phyloP scores from a whole-genome alignment of 305 asterid species.

The Fraxinus ornus region DNA sequence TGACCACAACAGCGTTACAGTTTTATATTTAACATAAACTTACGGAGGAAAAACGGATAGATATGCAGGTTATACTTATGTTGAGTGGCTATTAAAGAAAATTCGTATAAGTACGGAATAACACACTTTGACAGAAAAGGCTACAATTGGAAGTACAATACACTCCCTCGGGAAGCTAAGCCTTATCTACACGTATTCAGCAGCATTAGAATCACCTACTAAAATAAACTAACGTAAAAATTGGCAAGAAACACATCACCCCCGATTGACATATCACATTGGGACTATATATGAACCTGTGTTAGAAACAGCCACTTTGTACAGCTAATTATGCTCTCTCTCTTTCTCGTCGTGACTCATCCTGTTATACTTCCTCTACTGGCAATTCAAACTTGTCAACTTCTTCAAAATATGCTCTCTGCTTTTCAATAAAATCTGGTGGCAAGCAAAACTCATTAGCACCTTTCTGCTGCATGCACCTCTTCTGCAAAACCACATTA shows the following conservation, averaged over 20 bases:
- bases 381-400: constrained; percentile 70
- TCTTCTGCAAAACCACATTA: constrained; percentile 47
- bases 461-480: constrained; percentile 24
- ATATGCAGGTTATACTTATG: neutral
- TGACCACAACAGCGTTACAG: neutral
- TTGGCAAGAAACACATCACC: neutral
- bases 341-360: constrained; percentile 37
- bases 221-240: neutral
- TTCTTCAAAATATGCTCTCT: constrained; percentile 68
- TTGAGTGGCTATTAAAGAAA: neutral
- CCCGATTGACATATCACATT: neutral
- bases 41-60: neutral
- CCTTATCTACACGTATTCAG: constrained; percentile 6
- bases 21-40: neutral
- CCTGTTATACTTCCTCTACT: constrained; percentile 60
- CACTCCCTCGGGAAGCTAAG: neutral
- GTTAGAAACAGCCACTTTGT: neutral
- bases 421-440: constrained; percentile 50
- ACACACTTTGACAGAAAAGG: neutral
- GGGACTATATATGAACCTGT: constrained; percentile 28
- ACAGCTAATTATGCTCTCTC: neutral
- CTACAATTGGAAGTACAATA: neutral
- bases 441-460: constrained; percentile 34
- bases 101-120: neutral
- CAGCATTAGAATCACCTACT: constrained; percentile 1